These are phyloP conservation scores for Hyaloperonospora arabidopsidis DNA, from an alignment of 352 stramenopile species.

Conservation along the genomic window DNA sequence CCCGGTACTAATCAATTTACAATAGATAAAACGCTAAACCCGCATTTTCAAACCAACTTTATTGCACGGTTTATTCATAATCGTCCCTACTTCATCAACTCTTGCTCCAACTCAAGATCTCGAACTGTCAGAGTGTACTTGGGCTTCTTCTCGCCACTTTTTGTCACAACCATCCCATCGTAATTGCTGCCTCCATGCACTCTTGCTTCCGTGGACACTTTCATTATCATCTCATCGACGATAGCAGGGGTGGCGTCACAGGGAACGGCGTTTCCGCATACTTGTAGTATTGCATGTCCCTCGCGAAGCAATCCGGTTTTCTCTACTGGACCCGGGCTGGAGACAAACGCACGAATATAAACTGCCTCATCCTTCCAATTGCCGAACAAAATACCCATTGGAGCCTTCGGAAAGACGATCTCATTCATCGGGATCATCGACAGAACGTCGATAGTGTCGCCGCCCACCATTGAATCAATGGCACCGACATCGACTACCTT, in stretches of 20 bases:
- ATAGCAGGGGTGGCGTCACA: slow-evolving; percentile 40
- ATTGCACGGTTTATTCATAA: background rate
- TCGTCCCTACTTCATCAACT: slow-evolving; percentile 53
- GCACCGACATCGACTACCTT: slow-evolving; percentile 9
- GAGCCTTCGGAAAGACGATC: slow-evolving; percentile 53
- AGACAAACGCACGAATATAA: slow-evolving; percentile 77
- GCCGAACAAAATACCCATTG: slow-evolving; percentile 75
- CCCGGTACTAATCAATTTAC: too few species aligned
- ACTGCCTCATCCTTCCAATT: slow-evolving; percentile 74
- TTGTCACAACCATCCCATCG: slow-evolving; percentile 9
- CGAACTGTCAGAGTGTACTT: slow-evolving; percentile 65
- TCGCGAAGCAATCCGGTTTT: slow-evolving; percentile 49
- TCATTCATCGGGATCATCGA: slow-evolving; percentile 31
- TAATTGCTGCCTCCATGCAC: slow-evolving; percentile 4
- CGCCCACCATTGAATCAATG: background rate
- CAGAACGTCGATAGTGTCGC: slow-evolving; percentile 13
- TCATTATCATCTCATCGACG: slow-evolving; percentile 67
- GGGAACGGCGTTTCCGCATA: slow-evolving; percentile 62
- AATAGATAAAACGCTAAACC: too few species aligned
- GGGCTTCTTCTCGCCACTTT: slow-evolving; percentile 19
- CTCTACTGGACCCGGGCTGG: slow-evolving; percentile 60
- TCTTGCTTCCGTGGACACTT: slow-evolving; percentile 23
- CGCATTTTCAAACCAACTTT: slow-evolving; percentile 2
- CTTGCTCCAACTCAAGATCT: slow-evolving; percentile 71
- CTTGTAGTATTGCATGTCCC: slow-evolving; percentile 65